phyloP scores from a whole-genome alignment of 2,329 filamentous ascomycete genomes.

The Cercospora berteroae region DNA sequence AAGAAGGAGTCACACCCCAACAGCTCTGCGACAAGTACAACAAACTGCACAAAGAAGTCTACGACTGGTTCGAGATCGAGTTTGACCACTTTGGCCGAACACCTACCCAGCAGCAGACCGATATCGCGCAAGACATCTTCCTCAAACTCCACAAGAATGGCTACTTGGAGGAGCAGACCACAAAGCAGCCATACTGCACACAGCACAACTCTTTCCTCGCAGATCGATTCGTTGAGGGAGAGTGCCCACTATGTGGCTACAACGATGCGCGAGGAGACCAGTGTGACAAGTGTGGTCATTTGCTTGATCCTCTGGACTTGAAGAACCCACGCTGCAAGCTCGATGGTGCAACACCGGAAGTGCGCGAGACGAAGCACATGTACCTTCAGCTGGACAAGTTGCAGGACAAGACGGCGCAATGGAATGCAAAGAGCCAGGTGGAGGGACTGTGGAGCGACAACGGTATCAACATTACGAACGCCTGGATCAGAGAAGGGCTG shows the following conservation, averaged over 20 bases:
- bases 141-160: slow-evolving; percentile 82
- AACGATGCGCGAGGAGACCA: slow-evolving; percentile 54
- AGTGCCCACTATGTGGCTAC: slow-evolving; percentile 67
- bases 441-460: slow-evolving; percentile 77
- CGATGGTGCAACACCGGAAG: slow-evolving; percentile 76
- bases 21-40: slow-evolving; percentile 92
- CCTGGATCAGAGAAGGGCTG: slow-evolving; percentile 80
- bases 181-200: slow-evolving; percentile 87
- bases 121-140: slow-evolving; percentile 92
- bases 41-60: slow-evolving; percentile 82
- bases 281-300: slow-evolving; percentile 52
- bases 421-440: slow-evolving; percentile 70
- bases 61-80: slow-evolving; percentile 92
- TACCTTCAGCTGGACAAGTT: slow-evolving; percentile 85
- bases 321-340: slow-evolving; percentile 90
- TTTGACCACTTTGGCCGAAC: slow-evolving; percentile 96
- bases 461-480: slow-evolving; percentile 71
- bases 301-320: slow-evolving; percentile 55
- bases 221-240: slow-evolving; percentile 81
- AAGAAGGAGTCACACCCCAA: slow-evolving; percentile 77
- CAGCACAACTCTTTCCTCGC: slow-evolving; percentile 63
- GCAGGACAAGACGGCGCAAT: slow-evolving; percentile 71
- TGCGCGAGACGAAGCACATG: slow-evolving; percentile 82
- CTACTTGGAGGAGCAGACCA: slow-evolving; percentile 81
- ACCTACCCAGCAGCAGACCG: slow-evolving; percentile 81